Base-by-base conservation (phyloP, 129 eudicot species). In the Flaveria linearis region DNA sequence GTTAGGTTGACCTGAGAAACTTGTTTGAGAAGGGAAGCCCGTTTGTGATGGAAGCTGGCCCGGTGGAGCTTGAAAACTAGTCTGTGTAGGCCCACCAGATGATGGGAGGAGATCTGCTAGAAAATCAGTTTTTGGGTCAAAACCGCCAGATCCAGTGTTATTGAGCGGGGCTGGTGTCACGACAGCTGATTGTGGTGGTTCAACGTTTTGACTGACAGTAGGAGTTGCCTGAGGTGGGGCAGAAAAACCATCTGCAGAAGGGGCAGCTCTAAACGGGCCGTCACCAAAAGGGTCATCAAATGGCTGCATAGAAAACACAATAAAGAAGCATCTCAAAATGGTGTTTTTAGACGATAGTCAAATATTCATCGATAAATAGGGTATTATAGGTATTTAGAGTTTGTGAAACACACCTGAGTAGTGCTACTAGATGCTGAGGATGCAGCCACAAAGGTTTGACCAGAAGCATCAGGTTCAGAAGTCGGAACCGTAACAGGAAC, bases 231-330 rank as follows among this genome's bases (percentile, higher is more conserved):
- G 87, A 7, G 84, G 88, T 74, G 87, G 91, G 52, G 77, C 74
- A 57, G 88, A 36, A 39, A 74, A 74, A 52, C 77, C 83, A 5
- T 86, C 88, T 6, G 90, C 55, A 20, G 96, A 28, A 72, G 96
- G 73, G 39, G 81, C 51, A 43, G 97, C 99, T 90, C 80, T 87
- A 76, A 95, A 95, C 16, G 97, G 99, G 67, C 89, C 93, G 22
- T 91, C 97, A 22, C 99, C 99, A 81, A 95, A 95, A 36, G 97
- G 99, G 75, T 95, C 99, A 47, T 86, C 96, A 83, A 95, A 95
- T 16, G 88, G 66, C 99, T 95, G 94, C 85, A 84, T 36, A 45
- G 58, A 69, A 17, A 67, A 36, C 28, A 65, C 49, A 42, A 20
- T 20, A 41, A 20, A 68, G 10, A 71, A 78, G 55, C 33, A 55